Conservation (phyloP, 768 basidiomycete species). For the Suillus weaverae region DNA sequence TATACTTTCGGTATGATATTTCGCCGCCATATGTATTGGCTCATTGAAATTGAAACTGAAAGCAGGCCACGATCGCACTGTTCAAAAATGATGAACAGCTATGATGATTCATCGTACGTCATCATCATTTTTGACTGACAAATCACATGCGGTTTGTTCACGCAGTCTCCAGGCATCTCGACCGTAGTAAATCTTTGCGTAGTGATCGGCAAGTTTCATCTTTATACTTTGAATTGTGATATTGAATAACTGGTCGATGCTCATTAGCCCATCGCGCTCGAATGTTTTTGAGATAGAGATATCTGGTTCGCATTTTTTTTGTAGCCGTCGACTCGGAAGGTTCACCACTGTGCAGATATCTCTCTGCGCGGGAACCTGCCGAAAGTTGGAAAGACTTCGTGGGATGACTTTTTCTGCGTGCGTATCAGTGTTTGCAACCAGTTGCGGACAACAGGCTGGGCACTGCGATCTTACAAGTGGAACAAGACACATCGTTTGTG, state of each 20-base stretch:
- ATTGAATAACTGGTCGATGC: not conserved
- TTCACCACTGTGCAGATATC: not conserved
- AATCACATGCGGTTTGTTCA: not conserved
- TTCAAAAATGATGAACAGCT: not conserved
- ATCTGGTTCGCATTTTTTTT: not conserved
- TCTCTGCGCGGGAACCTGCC: not conserved
- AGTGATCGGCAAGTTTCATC: not conserved
- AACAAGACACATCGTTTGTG: not conserved
- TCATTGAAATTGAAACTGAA: not conserved
- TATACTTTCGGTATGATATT: not conserved
- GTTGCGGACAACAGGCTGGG: not conserved
- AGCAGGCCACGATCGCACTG: not conserved
- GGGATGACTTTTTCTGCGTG: slow-evolving; percentile 1
- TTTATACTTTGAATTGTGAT: not conserved
- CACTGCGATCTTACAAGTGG: slow-evolving; percentile 1
- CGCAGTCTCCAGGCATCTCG: not conserved
- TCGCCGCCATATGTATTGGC: not conserved
- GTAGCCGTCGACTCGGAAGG: not conserved
- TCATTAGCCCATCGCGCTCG: not conserved
- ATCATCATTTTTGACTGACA: not conserved
- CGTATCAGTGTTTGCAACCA: not conserved
- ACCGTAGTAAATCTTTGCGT: not conserved
- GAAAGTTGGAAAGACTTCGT: not conserved
- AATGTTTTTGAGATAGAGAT: not conserved
- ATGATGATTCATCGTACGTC: not conserved